Percentiles rank a stretch among this genome's conserved stretches.
These are phyloP conservation scores for Solanum chacoense DNA, from an alignment of 305 asterid species.

Conservation along the genomic window DNA sequence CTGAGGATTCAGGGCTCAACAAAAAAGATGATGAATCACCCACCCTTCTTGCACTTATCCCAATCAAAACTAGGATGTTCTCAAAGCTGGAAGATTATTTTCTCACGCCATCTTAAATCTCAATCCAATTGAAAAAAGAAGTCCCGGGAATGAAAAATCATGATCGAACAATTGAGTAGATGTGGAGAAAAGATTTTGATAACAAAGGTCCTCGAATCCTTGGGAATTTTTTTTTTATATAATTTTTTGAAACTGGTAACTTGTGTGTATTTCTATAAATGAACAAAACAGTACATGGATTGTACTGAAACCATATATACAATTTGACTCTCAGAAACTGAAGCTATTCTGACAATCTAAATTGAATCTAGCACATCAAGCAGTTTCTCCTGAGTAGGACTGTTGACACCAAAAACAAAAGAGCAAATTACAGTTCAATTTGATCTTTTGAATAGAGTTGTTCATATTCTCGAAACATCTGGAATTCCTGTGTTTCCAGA, in stretches of 20 bases:
- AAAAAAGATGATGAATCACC: neutral
- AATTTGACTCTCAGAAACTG: neutral
- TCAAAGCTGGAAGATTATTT: neutral
- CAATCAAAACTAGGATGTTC: neutral
- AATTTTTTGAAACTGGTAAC: neutral
- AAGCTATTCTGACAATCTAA: neutral
- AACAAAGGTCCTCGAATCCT: neutral
- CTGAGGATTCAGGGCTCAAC: neutral
- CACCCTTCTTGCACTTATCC: neutral
- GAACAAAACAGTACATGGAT: neutral
- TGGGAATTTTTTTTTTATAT: neutral
- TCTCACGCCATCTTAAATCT: neutral
- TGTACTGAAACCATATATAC: neutral
- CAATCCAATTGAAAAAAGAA: neutral
- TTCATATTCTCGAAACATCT: neutral
- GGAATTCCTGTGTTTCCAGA: neutral
- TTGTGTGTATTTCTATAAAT: neutral
- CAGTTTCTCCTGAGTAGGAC: neutral
- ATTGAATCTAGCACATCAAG: neutral
- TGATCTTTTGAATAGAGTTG: neutral
- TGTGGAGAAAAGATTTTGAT: neutral
- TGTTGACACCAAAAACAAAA: neutral
- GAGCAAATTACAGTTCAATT: neutral
- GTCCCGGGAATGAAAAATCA: neutral
- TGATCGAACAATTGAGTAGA: neutral